Evolutionary conservation across 2,329 filamentous ascomycete genomes (phyloP).

Genomic region (Stagonosporopsis rhizophila): DNA sequence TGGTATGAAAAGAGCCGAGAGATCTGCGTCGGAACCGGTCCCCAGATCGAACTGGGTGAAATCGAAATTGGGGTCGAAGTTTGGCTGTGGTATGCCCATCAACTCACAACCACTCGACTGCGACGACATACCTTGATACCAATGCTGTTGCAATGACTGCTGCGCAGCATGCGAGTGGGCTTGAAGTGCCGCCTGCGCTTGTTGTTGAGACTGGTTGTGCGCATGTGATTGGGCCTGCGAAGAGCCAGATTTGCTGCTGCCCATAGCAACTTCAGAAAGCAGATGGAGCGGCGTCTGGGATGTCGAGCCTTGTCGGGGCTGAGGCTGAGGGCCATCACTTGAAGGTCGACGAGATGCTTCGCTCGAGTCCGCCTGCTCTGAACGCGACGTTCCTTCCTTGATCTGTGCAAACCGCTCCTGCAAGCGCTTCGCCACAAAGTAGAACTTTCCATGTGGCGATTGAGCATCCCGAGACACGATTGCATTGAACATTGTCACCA

Average conservation of each 20-base stretch:
- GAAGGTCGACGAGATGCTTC: slow-evolving; percentile 30
- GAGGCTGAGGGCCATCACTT: slow-evolving; percentile 23
- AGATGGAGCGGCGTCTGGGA: slow-evolving; percentile 50
- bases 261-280: slow-evolving; percentile 51
- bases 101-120: slow-evolving; percentile 29
- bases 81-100: slow-evolving; percentile 36
- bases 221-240: slow-evolving; percentile 16
- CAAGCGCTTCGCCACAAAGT: slow-evolving; percentile 55
- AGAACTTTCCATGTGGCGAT: slow-evolving; percentile 56
- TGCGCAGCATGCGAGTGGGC: slow-evolving; percentile 34
- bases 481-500: slow-evolving; percentile 55
- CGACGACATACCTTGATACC: slow-evolving; percentile 37
- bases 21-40: slow-evolving; percentile 46
- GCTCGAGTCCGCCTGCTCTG: slow-evolving; percentile 34
- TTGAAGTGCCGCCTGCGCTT: slow-evolving; percentile 34
- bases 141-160: slow-evolving; percentile 33
- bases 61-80: slow-evolving; percentile 47
- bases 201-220: slow-evolving; percentile 27
- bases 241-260: slow-evolving; percentile 35
- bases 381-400: slow-evolving; percentile 51
- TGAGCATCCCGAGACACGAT: slow-evolving; percentile 51
- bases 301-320: slow-evolving; percentile 35
- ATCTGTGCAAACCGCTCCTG: slow-evolving; percentile 54
- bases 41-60: slow-evolving; percentile 48
- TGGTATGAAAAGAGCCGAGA: slow-evolving; percentile 47